Base-by-base conservation (phyloP, 805 yeast genomes). In the Candida incommunis region DNA sequence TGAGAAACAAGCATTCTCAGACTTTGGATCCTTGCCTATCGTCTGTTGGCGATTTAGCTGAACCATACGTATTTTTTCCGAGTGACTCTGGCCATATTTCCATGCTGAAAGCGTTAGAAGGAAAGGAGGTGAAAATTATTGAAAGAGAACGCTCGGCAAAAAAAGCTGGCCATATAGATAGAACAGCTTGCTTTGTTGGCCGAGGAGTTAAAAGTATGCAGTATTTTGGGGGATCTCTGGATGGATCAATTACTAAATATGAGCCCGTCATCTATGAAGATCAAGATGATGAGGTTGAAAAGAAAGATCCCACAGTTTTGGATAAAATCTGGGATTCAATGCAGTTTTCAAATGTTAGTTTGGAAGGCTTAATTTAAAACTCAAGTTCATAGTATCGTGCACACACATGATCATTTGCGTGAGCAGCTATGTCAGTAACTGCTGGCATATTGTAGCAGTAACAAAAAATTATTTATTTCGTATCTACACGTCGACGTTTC, bases 11-110 rank as follows among this genome's bases (percentile, higher is more conserved):
- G 51, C 70, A 70, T 41, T 57, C 68, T 4, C 86, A 79, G 54
- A 70, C 74, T 13, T 62, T 78, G 1, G 76, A 78, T 22, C 69
- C 81, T 46, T 62, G 74, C 41, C 56, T 81, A 20, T 71, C 75
- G 44, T 75, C 78, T 0, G 50, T 59, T 0, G 54, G 55, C 9
- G 86, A 81, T 51, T 66, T 78, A 3, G 77, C 71, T 27, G 55
- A 70, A 4, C 82, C 75, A 47, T 72, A 73, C 51, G 59, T 83
- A 22, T 67, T 83, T 60, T 76, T 78, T 45, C 90, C 94, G 0
- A 78, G 86, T 0, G 92, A 83, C 51, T 78, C 69, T 48, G 87
- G 90, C 3, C 87, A 82, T 50, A 61, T 84, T 0, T 66, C 78
- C 35, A 68, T 81, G 42, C 78, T 69, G 47, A 62, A 81, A 18